Evolutionary conservation across 305 asterid genomes (phyloP), one percentile per base, ranked within the genome.

Genomic region (Fraxinus dipetala): DNA sequence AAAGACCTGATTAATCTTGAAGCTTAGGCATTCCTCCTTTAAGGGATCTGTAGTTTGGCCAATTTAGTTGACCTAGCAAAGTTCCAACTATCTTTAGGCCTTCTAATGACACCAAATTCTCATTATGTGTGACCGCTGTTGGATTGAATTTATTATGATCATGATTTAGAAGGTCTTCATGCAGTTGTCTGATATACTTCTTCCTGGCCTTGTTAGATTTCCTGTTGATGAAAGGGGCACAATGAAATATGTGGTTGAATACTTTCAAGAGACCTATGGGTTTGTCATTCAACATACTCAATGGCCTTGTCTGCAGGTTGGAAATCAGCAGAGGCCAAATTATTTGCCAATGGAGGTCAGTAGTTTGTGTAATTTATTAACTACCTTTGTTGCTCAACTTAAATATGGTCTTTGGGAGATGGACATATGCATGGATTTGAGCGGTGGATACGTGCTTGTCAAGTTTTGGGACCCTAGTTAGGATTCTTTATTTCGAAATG

Each of bases 321-420:
- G 97, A 48, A 92, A 87, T 81, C 83, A 86, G 75, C 90, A 87
- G 85, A 91, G 89, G 88, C 87, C 89, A 20, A 92, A 89, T 80
- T 92, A 92, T 86, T 82, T 96, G 81, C 99, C 99, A 1, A 93
- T 96, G 98, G 99, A 96, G 98, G 99, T 94, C 78, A 65, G 80
- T 80, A 88, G 83, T 79, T 86, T 77, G 22, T 31, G 38, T 70
- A 70, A 70, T 70, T 67, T 31, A 16, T 6, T 31, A 70, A 26
- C 45, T 72, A 31, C 24, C 45, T 32, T 32, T 72, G 76, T 31
- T 32, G 6, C 13, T 32, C 76, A 6, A 32, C 45, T 72, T 32
- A 11, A 11, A 65, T 65, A 65, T 26, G 73, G 73, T 65, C 73
- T 26, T 1, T 65, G 45, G 45, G 26, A 13, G 76, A 31, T 70